A percentile compares a stretch with the other conserved stretches of the same genome.
Evolutionary conservation across 2,329 filamentous ascomycete species (phyloP).

Genomic region (Aspergillus arachidicola): DNA sequence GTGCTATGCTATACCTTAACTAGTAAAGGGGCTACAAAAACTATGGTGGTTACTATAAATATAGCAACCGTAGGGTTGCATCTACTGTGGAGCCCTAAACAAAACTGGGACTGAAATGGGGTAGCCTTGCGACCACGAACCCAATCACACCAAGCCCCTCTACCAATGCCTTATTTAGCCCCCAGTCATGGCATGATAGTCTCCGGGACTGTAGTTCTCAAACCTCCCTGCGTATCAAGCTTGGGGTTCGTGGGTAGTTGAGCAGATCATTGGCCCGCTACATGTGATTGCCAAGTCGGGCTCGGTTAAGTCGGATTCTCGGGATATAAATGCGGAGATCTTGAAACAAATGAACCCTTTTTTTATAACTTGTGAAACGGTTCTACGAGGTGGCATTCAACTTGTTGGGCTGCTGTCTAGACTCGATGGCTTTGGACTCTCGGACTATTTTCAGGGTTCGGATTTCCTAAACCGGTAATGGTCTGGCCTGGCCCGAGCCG

Average conservation of each 20-base stretch:
- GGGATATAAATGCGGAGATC: neutral
- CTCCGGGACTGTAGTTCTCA: neutral
- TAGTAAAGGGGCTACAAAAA: neutral
- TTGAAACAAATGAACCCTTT: neutral
- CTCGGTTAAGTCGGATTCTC: neutral
- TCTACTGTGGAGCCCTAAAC: neutral
- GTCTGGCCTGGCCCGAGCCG: neutral
- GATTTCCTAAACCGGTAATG: neutral
- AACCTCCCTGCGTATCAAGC: neutral
- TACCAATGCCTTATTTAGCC: neutral
- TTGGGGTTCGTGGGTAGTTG: neutral
- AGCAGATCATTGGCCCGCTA: neutral
- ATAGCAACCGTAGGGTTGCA: slow-evolving; percentile 2
- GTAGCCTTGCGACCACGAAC: neutral
- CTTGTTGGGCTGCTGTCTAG: neutral
- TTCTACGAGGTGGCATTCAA: neutral
- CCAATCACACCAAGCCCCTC: neutral
- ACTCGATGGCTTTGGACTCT: neutral
- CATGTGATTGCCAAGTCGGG: neutral
- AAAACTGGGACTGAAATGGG: neutral
- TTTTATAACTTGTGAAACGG: neutral
- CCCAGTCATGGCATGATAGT: neutral
- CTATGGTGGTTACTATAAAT: neutral
- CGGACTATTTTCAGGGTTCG: neutral
- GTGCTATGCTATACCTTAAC: neutral